These are phyloP conservation scores for Lodderomyces elongisporus DNA, from an alignment of 1,139 yeast genomes.

Conservation along the genomic window DNA sequence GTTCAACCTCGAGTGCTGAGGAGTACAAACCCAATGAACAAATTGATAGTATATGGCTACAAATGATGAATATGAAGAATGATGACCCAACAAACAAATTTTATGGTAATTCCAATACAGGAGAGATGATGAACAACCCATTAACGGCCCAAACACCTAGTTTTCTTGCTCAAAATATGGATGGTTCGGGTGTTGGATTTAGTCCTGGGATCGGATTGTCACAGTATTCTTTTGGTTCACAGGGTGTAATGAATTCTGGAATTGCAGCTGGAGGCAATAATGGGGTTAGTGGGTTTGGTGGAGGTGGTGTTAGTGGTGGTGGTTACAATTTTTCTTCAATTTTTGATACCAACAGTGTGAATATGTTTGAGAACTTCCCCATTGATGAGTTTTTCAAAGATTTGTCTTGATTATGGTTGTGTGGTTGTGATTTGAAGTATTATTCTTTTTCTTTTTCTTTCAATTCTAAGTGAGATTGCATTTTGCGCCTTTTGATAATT, in stretches of 20 bases:
- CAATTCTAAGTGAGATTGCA: too few species aligned
- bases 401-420: slow-evolving; percentile 6
- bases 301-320: not conserved
- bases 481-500: too few species aligned
- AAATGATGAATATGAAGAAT: slow-evolving; percentile 23
- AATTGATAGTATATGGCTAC: slow-evolving; percentile 27
- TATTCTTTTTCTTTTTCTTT: too few species aligned
- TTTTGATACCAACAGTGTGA: slow-evolving; percentile 7
- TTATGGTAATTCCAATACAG: slow-evolving; percentile 1
- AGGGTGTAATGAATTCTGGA: too few species aligned
- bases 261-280: slow-evolving; percentile 1
- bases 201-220: slow-evolving; percentile 2
- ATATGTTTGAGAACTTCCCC: slow-evolving; percentile 14
- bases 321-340: slow-evolving; percentile 1
- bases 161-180: slow-evolving; percentile 3
- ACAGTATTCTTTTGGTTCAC: not conserved
- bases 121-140: slow-evolving; percentile 1
- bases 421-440: not conserved
- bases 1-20: slow-evolving; percentile 10
- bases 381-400: slow-evolving; percentile 15
- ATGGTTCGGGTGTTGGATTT: slow-evolving; percentile 1
- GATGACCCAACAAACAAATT: slow-evolving; percentile 6
- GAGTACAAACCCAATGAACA: slow-evolving; percentile 17
- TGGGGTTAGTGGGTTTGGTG: slow-evolving; percentile 1
- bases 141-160: slow-evolving; percentile 1